These are phyloP conservation scores for Verbascum thapsus DNA, from an alignment of 257 asterid species.

Conservation along the genomic window DNA sequence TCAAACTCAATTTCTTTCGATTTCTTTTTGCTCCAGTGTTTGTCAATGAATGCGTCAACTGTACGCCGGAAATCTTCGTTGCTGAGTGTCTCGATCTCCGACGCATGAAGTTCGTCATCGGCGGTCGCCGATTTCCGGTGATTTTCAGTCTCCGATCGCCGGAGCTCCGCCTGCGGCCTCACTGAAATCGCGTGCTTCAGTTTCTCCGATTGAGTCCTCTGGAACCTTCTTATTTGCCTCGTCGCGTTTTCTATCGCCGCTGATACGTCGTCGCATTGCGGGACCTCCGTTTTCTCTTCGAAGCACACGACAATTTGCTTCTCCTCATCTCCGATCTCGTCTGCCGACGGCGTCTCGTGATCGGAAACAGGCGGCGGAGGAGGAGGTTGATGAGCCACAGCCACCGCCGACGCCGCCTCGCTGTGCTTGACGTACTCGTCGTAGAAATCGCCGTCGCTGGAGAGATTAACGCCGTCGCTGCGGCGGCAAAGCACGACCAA, in stretches of 20 bases:
- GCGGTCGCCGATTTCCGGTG: constrained; percentile 24
- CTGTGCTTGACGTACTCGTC: constrained; percentile 50
- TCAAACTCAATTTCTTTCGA: constrained; percentile 24
- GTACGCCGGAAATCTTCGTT: constrained; percentile 73
- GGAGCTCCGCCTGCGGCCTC: constrained; percentile 43
- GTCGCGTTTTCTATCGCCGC: constrained; percentile 59
- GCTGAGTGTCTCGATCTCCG: constrained; percentile 59
- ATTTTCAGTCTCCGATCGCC: constrained; percentile 62
- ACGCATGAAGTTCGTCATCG: constrained; percentile 27
- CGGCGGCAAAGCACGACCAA: constrained; percentile 54
- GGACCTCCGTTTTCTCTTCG: constrained; percentile 21
- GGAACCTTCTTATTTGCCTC: constrained; percentile 56
- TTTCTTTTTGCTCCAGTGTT: constrained; percentile 47
- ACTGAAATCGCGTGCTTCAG: constrained; percentile 53
- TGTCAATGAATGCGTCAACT: constrained; percentile 64
- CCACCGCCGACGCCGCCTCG: constrained; percentile 41
- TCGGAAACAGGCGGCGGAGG: not conserved
- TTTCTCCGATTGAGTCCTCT: constrained; percentile 78
- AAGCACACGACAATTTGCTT: constrained; percentile 46
- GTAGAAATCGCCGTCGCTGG: constrained; percentile 42
- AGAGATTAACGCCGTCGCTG: constrained; percentile 27
- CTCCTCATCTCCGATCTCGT: constrained; percentile 31
- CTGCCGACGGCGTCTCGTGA: not conserved
- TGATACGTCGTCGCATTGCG: constrained; percentile 44
- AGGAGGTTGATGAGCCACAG: too few relatives aligned